A percentile compares a stretch with the other conserved stretches of the same genome.
phyloP scores from a whole-genome alignment of 2,329 filamentous ascomycete genomes.

The Xylaria sp. region DNA sequence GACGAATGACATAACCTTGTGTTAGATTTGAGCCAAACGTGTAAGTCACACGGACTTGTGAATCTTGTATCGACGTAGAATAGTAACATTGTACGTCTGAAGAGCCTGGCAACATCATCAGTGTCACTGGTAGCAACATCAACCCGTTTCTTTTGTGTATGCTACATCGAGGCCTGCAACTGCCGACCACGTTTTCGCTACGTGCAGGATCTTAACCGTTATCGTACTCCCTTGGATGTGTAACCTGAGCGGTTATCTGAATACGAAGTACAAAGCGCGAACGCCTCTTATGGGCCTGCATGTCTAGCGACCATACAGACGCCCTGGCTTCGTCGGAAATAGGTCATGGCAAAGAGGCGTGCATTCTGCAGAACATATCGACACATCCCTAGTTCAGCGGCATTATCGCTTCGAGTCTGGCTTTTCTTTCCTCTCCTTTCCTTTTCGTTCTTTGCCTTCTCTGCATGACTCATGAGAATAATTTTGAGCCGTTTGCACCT shows the following conservation, averaged over 20 bases:
- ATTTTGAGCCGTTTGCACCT: constrained; percentile 17
- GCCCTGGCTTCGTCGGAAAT: constrained; percentile 7
- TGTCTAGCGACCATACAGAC: not conserved
- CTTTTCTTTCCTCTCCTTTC: not conserved
- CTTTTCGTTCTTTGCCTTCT: constrained; percentile 10
- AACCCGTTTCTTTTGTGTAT: not conserved
- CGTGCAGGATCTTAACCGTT: constrained; percentile 16
- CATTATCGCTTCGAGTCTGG: constrained; percentile 4
- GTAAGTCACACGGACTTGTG: constrained; percentile 8
- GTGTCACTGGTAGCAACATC: not conserved
- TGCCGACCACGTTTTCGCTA: constrained; percentile 18
- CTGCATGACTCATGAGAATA: constrained; percentile 16
- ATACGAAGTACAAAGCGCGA: not conserved
- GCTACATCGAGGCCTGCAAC: not conserved
- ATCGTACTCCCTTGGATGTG: constrained; percentile 20
- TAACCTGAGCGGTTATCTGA: constrained; percentile 8
- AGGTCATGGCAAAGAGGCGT: not conserved
- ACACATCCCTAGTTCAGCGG: constrained; percentile 3
- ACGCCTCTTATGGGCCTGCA: not conserved
- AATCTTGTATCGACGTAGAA: too few species aligned
- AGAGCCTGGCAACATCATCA: not conserved
- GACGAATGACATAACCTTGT: constrained; percentile 19
- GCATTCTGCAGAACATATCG: constrained; percentile 11
- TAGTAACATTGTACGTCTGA: constrained; percentile 16
- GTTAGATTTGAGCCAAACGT: constrained; percentile 2